These are phyloP conservation scores for Herpetomonas samuelpessoai DNA, from an alignment of 208 protist species.

Conservation along the genomic window DNA sequence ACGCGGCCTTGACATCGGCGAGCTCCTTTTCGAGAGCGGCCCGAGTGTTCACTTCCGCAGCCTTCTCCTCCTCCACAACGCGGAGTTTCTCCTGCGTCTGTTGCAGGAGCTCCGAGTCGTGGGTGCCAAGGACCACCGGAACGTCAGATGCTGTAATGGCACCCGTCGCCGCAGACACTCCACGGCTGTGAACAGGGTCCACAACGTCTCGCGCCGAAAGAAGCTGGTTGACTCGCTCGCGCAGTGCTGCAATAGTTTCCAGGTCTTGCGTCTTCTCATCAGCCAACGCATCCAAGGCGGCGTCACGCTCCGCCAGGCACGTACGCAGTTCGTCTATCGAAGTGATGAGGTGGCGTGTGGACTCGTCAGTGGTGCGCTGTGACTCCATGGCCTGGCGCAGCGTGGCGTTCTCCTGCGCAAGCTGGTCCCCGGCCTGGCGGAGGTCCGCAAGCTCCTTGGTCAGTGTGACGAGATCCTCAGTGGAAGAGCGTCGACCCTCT, in stretches of 20 bases:
- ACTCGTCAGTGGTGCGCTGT: no score
- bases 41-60: constrained; percentile 3
- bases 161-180: neutral
- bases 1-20: neutral
- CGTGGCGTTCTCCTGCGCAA: neutral
- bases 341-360: no score
- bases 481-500: no score
- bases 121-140: no score
- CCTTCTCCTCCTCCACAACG: neutral
- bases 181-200: neutral
- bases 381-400: neutral
- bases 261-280: neutral
- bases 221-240: neutral
- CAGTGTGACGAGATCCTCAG: no score
- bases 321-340: neutral
- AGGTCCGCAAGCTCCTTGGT: no score
- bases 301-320: neutral
- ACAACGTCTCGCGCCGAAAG: neutral
- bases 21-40: neutral
- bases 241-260: neutral
- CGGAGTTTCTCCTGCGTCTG: neutral
- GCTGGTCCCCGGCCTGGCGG: neutral
- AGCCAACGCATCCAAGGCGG: constrained; percentile 1
- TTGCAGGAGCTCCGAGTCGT: neutral
- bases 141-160: neutral